These are phyloP conservation scores for Neocallimastix lanati DNA, from an alignment of 192 early-diverging fungal species.

Conservation along the genomic window DNA sequence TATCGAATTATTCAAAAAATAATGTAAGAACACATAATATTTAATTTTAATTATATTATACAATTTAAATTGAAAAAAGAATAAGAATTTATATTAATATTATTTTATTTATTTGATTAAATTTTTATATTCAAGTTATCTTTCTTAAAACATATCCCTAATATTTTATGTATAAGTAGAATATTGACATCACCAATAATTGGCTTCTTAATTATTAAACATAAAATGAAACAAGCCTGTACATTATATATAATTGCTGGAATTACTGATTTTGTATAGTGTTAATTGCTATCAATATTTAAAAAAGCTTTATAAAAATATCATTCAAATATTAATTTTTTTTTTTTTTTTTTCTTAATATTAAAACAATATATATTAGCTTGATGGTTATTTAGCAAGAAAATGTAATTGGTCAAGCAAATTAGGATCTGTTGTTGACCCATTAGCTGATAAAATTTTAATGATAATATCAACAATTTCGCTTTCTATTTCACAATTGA, in stretches of 20 bases:
- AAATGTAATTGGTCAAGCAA: not conserved
- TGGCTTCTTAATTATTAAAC: not conserved
- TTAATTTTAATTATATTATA: too few relatives aligned
- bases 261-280: not conserved
- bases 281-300: not conserved
- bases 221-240: not conserved
- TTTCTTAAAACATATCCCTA: not conserved
- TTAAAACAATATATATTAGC: not conserved
- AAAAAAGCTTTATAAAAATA: too few relatives aligned
- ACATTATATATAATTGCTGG: not conserved
- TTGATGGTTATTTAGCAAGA: not conserved
- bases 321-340: too few relatives aligned
- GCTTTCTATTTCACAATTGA: not conserved
- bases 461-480: not conserved
- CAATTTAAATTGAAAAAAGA: too few relatives aligned
- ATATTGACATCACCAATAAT: not conserved
- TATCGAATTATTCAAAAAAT: too few relatives aligned
- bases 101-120: too few relatives aligned
- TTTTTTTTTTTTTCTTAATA: too few relatives aligned
- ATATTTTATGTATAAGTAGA: not conserved
- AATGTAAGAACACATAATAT: too few relatives aligned
- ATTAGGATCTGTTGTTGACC: not conserved
- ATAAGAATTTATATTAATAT: too few relatives aligned
- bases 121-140: too few relatives aligned
- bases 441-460: not conserved